Base-by-base conservation (phyloP, 345 rosid species). In the Populus euphratica region DNA sequence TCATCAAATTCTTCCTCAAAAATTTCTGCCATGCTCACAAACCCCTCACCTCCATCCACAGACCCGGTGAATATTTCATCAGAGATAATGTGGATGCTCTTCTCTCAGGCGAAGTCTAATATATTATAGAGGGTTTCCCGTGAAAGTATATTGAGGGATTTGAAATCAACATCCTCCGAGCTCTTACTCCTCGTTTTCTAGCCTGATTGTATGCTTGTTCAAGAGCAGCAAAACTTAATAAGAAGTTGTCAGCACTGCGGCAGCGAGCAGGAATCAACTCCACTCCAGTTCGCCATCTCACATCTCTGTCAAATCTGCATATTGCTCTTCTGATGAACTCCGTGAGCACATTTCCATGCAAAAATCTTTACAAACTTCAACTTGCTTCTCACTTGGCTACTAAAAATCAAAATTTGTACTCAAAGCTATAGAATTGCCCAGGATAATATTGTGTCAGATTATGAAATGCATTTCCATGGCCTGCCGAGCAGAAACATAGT, bases 51-150 rank as follows among this genome's bases (percentile, higher is more conserved):
- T 66, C 94, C 94, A 77, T 87, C 88, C 41, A 85, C 83, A 73
- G 96, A 90, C 6, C 97, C 99, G 2, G 91, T 93, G 67, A 87
- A 93, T 83, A 95, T 93, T 85, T 95, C 98, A 69, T 95, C 99
- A 61, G 90, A 91, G 72, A 93, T 91, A 25, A 95, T 86, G 81
- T 92, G 98, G 71, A 93, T 92, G 80, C 92, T 92, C 69, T 93
- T 93, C 88, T 92, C 90, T 39, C 72, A 89, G 21, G 92, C 99
- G 86, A 95, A 93, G 73, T 80, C 87, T 76, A 91, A 66, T 77
- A 93, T 79, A 62, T 79, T 83, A 63, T 73, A 82, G 62, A 95
- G 91, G n/a, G 80, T 87, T 75, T 93, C 90, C 41, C 88, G 82
- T 6, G 92, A 85, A 49, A 93, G 76, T 72, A 95, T 43, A 83